A percentile compares a stretch with the other conserved stretches of the same genome.
Evolutionary conservation across 2,329 filamentous ascomycete species (phyloP).

Genomic region (Parasarocladium wereldwijsianum): DNA sequence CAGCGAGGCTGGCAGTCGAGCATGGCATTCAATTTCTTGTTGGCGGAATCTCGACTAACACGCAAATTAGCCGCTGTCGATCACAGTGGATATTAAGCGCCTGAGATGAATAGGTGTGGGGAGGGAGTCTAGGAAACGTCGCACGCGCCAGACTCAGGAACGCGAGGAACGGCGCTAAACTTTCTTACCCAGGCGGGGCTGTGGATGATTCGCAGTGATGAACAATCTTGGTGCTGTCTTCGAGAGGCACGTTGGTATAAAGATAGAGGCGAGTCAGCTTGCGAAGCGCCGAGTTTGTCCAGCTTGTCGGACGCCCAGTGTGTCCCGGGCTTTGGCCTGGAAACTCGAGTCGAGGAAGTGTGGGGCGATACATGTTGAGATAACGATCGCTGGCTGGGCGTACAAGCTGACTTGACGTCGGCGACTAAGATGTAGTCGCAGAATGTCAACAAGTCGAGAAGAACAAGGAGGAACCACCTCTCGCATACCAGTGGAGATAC

Average conservation of each 20-base stretch:
- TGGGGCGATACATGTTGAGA: conserved; percentile 8
- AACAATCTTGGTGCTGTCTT: conserved; percentile 33
- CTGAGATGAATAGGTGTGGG: no score
- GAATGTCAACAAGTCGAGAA: no score
- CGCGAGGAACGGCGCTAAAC: not conserved
- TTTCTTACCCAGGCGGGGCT: conserved; percentile 32
- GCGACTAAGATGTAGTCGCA: no score
- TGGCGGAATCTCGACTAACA: conserved; percentile 30
- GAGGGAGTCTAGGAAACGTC: no score
- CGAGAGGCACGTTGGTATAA: conserved; percentile 36
- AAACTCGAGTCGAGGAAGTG: conserved; percentile 15
- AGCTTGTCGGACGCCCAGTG: conserved; percentile 39
- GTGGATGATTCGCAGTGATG: conserved; percentile 20
- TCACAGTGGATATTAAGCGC: conserved; percentile 3
- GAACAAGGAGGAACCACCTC: no score
- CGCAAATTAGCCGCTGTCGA: conserved; percentile 1
- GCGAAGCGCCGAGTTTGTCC: conserved; percentile 36
- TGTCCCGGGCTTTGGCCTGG: conserved; percentile 10
- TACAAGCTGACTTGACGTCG: no score
- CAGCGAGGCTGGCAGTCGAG: conserved; percentile 45
- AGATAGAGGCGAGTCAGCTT: conserved; percentile 41
- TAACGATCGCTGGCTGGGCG: not conserved
- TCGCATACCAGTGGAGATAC: no score
- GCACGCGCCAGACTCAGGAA: no score
- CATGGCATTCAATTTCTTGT: conserved; percentile 40